These are phyloP conservation scores for Acacia confusa DNA, from an alignment of 306 rosid genomes.

Conservation along the genomic window DNA sequence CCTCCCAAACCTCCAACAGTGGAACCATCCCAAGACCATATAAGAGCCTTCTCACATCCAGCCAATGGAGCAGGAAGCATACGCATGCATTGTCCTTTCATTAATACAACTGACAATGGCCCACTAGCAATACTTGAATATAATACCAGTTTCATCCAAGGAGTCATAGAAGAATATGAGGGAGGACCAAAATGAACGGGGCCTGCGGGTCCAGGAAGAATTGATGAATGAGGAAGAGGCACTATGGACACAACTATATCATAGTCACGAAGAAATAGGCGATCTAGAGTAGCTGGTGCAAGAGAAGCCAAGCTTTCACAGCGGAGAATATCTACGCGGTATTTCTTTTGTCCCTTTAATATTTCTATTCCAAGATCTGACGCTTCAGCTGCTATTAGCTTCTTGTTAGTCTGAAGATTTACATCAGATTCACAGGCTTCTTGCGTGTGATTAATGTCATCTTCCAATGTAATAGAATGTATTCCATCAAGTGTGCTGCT, in stretches of 20 bases:
- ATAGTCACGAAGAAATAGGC: conserved; percentile 89
- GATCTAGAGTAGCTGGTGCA: conserved; percentile 76
- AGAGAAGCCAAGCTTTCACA: conserved; percentile 98
- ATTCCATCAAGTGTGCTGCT: conserved; percentile 41
- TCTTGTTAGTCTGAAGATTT: conserved; percentile 44
- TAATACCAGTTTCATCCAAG: conserved; percentile 96
- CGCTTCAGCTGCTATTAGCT: conserved; percentile 44
- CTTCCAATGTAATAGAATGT: conserved; percentile 40
- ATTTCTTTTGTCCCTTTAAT: conserved; percentile 61
- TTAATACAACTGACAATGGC: conserved; percentile 85
- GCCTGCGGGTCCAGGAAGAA: conserved; percentile 84
- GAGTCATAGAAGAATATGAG: conserved; percentile 87
- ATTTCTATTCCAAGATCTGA: conserved; percentile 59
- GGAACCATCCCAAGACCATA: conserved; percentile 97
- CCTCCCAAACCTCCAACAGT: conserved; percentile 84
- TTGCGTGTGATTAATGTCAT: conserved; percentile 34
- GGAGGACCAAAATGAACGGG: conserved; percentile 98
- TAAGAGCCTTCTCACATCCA: conserved; percentile 89
- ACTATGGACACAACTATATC: conserved; percentile 86
- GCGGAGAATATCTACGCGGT: conserved; percentile 85
- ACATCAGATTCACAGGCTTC: conserved; percentile 42
- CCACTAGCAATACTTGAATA: conserved; percentile 79
- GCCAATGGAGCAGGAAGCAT: conserved; percentile 96
- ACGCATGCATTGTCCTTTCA: conserved; percentile 93
- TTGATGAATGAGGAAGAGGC: conserved; percentile 87